Percentiles rank a stretch among this genome's conserved stretches.
These are phyloP conservation scores for Leishmania gerbilli DNA, from an alignment of 208 protist genomes.

Conservation along the genomic window DNA sequence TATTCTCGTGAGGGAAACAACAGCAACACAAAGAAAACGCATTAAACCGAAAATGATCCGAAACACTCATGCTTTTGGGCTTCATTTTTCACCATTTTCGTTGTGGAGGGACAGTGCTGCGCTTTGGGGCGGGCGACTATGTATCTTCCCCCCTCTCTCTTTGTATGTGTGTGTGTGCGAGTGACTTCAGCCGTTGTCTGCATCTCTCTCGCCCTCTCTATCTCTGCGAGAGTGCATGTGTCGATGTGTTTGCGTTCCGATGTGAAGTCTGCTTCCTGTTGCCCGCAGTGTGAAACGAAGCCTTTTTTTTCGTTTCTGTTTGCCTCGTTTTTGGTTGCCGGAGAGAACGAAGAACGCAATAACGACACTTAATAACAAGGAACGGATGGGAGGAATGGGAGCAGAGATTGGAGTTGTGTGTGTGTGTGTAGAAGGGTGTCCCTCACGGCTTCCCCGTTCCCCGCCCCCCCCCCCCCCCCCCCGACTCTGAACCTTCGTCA, in stretches of 20 bases:
- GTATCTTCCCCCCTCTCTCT: background rate
- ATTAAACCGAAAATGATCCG: background rate
- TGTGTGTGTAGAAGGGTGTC: background rate
- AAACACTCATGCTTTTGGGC: background rate
- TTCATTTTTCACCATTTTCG: background rate
- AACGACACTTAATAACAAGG: slow-evolving; percentile 1
- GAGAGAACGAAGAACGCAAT: background rate
- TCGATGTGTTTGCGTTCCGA: background rate
- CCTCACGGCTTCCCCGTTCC: background rate
- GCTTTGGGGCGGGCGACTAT: background rate
- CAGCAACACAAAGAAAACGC: background rate
- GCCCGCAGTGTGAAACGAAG: background rate
- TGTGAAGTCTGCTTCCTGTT: background rate
- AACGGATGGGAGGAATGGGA: too few relatives aligned
- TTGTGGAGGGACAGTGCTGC: background rate
- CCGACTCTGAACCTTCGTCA: background rate
- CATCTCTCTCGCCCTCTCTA: background rate
- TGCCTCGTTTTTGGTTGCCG: background rate
- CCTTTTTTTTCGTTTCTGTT: background rate
- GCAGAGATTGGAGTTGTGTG: background rate
- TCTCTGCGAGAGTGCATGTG: background rate
- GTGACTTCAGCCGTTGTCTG: background rate
- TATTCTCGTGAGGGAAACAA: background rate
- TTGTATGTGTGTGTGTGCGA: background rate
- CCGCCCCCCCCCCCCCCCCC: too few relatives aligned